A percentile compares a stretch with the other conserved stretches of the same genome.
Conservation (phyloP, 1,284 basidiomycete species). For the Leucocoprinus gongylophorus region DNA sequence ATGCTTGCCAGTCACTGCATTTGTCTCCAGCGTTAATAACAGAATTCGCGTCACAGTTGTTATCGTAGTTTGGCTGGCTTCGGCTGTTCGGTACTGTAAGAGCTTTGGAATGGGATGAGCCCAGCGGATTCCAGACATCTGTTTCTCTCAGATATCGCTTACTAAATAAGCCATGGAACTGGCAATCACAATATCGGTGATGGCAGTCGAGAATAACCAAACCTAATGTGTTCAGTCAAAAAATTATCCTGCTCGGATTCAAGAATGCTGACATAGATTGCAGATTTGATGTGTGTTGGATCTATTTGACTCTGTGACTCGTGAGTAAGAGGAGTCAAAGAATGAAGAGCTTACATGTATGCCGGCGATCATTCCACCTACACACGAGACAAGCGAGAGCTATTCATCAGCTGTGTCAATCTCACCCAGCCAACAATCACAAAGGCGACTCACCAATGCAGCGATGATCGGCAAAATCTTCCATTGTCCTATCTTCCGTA, state of each 20-base stretch:
- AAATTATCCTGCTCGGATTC: background rate
- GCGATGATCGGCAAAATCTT: background rate
- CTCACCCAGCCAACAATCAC: background rate
- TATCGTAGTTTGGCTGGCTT: background rate
- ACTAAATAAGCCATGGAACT: slow-evolving; percentile 3
- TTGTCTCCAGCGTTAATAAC: slow-evolving; percentile 1
- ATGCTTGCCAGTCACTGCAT: background rate
- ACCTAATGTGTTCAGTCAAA: background rate
- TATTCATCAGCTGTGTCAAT: background rate
- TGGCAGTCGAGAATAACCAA: slow-evolving; percentile 4
- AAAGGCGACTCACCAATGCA: background rate
- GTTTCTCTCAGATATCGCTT: background rate
- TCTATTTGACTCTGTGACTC: background rate
- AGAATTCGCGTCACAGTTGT: background rate
- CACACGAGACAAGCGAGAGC: background rate
- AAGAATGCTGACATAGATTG: background rate
- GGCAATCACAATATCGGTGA: slow-evolving; percentile 7
- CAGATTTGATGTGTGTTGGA: background rate
- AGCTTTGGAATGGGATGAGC: background rate
- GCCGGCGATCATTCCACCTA: background rate
- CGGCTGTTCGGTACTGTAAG: background rate
- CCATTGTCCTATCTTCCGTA: background rate
- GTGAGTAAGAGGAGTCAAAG: background rate
- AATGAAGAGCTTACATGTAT: background rate
- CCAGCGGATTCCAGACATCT: background rate